Base-by-base conservation (phyloP, 345 rosid species). In the Alliaria petiolata region DNA sequence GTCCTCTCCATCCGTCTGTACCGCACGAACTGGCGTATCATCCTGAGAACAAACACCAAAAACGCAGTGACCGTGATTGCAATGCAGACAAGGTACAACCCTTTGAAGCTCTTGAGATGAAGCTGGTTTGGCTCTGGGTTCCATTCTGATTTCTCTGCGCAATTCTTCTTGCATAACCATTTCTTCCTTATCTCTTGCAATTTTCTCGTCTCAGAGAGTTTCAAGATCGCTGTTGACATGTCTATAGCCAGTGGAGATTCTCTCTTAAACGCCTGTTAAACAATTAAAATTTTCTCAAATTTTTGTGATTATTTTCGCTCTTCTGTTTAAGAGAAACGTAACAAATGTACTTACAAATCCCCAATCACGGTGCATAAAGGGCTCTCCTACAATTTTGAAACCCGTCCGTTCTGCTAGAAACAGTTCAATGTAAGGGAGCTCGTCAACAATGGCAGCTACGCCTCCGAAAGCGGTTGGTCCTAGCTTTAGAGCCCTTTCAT, bases 401-500 rank as follows among this genome's bases (percentile, higher is more conserved):
- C 86, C 85, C 0, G 75, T 39, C 47, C 33, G 85, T 12, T 67
- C 73, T 17, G 86, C 76, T 68, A 93, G 81, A 78, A 93, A 93
- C 65, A 84, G 60, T 40, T 89, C 90, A n/a, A 89, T 73, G 34
- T 89, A 93, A 26, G 95, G 86, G 79, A 82, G 87, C 76, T 93
- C 96, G 28, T 91, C 97, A 2, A 93, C 81, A 19, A 93, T 80
- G 43, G 97, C 98, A 38, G 91, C 91, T 1, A 93, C 97, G 28
- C 98, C 98, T 52, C 96, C 92, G 39, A 30, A 8, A 12, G 60
- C 69, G 34, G 7, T 35, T 14, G 96, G 96, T 30, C 97, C 98
- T 43, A 53, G 83, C 67, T 78, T 71, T 70, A 93, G 84, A 57
- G 95, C 91, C 55, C 65, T 77, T 74, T 78, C 91, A 61, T 84